Evolutionary conservation across 1,284 basidiomycete species (phyloP).

Genomic region (Puccinia hordei): DNA sequence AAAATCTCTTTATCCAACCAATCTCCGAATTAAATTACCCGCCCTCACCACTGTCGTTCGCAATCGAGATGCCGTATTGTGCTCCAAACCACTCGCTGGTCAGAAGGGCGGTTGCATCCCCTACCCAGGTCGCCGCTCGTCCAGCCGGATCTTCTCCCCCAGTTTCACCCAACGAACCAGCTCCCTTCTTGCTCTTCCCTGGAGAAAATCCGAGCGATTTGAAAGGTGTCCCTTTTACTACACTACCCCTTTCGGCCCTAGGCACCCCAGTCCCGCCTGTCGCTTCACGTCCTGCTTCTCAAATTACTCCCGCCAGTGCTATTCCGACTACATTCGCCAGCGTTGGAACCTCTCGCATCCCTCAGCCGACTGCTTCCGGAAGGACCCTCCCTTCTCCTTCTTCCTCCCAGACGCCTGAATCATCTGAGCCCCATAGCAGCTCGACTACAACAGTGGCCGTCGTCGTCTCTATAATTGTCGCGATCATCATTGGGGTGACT

Average conservation of each 20-base stretch:
- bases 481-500: conserved; percentile 1
- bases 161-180: neutral
- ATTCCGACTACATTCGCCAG: neutral
- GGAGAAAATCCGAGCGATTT: conserved; percentile 38
- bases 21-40: neutral
- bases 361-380: conserved; percentile 13
- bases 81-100: neutral
- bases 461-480: conserved; percentile 5
- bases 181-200: conserved; percentile 14
- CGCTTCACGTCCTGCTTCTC: neutral
- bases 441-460: conserved; percentile 22
- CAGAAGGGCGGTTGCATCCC: neutral
- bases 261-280: neutral
- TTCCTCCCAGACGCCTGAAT: conserved; percentile 1
- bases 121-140: neutral
- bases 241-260: neutral
- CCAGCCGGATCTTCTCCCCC: neutral
- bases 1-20: conserved; percentile 8
- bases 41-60: neutral
- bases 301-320: neutral
- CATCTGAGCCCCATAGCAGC: neutral
- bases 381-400: neutral
- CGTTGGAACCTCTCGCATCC: neutral
- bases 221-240: conserved; percentile 17
- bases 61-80: conserved; percentile 26